Evolutionary conservation across 1,139 yeast genomes (phyloP).

Genomic region (Pneumocystis wakefieldiae): DNA sequence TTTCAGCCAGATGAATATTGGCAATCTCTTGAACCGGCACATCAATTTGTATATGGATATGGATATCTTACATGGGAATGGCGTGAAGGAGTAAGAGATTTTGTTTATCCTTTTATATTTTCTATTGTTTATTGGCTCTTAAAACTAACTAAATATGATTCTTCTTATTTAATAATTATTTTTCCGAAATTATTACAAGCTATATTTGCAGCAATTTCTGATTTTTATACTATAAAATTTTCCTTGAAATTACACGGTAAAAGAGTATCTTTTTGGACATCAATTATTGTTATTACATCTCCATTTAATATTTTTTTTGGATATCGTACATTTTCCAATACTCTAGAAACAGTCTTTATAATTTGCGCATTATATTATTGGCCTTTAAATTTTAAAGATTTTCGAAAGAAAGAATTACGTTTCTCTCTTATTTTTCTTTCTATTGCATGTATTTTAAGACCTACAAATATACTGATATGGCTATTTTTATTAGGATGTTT

Average conservation of each 20-base stretch:
- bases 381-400: conserved; percentile 38
- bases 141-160: conserved; percentile 21
- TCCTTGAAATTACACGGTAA: conserved; percentile 19
- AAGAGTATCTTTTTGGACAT: conserved; percentile 13
- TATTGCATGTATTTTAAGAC: conserved; percentile 53
- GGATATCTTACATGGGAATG: conserved; percentile 96
- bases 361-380: conserved; percentile 55
- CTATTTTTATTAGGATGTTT: conserved; percentile 19
- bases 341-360: conserved; percentile 62
- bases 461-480: conserved; percentile 76
- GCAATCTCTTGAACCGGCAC: conserved; percentile 91
- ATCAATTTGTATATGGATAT: conserved; percentile 51
- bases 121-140: conserved; percentile 28
- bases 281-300: conserved; percentile 27
- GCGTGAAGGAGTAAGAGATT: conserved; percentile 58
- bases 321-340: conserved; percentile 76
- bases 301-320: conserved; percentile 73
- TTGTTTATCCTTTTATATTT: conserved; percentile 65
- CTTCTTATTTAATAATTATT: conserved; percentile 19
- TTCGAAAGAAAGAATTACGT: background rate
- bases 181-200: conserved; percentile 61
- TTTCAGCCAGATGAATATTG: conserved; percentile 95
- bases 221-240: conserved; percentile 24
- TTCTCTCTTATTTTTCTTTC: conserved; percentile 34
- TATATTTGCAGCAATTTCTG: conserved; percentile 56